Evolutionary conservation across 2,329 filamentous ascomycete genomes (phyloP), one percentile per base, ranked within the genome.

Genomic region (Diaporthe amygdali): DNA sequence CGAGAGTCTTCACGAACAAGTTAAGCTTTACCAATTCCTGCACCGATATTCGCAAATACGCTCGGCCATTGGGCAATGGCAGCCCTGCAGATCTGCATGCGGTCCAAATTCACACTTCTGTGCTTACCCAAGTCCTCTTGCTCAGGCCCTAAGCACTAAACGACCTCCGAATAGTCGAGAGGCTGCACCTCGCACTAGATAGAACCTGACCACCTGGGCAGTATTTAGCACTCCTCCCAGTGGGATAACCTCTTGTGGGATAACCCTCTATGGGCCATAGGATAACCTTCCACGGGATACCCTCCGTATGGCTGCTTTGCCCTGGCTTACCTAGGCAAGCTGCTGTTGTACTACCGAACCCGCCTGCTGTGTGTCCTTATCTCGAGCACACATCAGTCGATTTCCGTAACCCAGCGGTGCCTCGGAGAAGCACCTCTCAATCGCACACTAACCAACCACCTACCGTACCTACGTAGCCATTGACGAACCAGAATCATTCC

Each of bases 391-490:
- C 49, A 67, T 34, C 56, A 39, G 22, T 30, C 47, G 61, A 30
- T 66, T 67, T n/a, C 14, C 55, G 61, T 37, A 71, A 22, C 44
- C 64, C 61, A 71, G 69, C 69, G 69, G 69, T 66, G 63, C 69
- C 69, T 71, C 69, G 69, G 69, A 71, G 69, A 71, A 71, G 69
- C 69, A 61, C 17, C 8, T 37, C 32, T 56, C 55, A 32, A 20
- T 20, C 56, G 22, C 59, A 63, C 59, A 63, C 59, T 47, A 63
- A 37, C 59, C 41, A 63, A 63, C 59, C 59, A 32, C 27, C 59
- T 46, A 30, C 44, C 34, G 17, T 34, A 63, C n/a, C 22, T 39
- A n/a, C n/a, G n/a, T 39, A 52, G 55, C 44, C 46, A 63, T 69
- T 34, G 54, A 63, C 54, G 67, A 69, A 69, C 66, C 66, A 69